These are phyloP conservation scores for Rhazya stricta DNA, from an alignment of 257 asterid species.

Conservation along the genomic window DNA sequence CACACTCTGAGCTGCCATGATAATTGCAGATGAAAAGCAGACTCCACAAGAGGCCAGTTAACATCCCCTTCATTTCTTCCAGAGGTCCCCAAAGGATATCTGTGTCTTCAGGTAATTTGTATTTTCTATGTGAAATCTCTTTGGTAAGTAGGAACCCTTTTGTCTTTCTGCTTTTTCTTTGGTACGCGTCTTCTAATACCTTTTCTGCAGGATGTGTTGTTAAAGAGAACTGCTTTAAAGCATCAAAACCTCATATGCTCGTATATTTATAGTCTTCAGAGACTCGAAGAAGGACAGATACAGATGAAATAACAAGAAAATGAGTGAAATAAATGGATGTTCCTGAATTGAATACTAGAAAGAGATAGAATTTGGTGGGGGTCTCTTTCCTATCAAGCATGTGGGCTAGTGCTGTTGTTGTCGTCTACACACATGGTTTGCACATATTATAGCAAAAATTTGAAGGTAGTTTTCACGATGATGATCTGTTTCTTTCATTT, in stretches of 20 bases:
- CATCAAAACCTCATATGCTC: not conserved
- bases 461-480: not conserved
- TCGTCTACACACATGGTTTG: conserved; percentile 6
- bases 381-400: not conserved
- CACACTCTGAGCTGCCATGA: conserved; percentile 15
- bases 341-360: not conserved
- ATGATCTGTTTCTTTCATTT: conserved; percentile 7
- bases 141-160: not conserved
- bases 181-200: not conserved
- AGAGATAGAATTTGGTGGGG: not conserved
- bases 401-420: conserved; percentile 7
- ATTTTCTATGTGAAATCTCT: not conserved
- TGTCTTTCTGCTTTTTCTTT: not conserved
- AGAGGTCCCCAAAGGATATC: conserved; percentile 10
- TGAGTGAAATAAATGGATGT: not conserved
- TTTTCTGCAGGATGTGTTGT: not conserved
- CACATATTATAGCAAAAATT: not conserved
- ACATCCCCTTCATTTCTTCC: not conserved
- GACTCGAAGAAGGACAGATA: too few species aligned
- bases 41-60: not conserved
- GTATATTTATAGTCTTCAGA: too few species aligned
- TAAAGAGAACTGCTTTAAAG: not conserved
- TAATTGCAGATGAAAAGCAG: conserved; percentile 7
- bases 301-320: not conserved
- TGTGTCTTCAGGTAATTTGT: not conserved